Evolutionary conservation across 148 eudicot genomes (phyloP), one percentile per base, ranked within the genome.

Genomic region (Gaultheria prostrata): DNA sequence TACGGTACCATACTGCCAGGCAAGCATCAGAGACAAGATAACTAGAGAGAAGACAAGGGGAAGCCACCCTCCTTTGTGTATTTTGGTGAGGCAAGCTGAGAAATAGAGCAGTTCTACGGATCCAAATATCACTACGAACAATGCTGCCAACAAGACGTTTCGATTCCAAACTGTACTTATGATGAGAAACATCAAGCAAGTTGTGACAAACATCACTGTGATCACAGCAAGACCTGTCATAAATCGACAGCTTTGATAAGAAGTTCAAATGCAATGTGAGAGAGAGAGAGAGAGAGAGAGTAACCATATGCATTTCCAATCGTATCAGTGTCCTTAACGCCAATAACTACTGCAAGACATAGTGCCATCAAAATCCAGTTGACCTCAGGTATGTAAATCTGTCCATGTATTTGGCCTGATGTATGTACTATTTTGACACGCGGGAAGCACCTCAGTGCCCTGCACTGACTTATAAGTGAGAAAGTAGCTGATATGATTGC

Each of bases 241-340:
- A 74, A 8, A 73, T 20, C n/a, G 39, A 39, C 10, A 9, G 71
- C 8, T 73, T 73, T 18, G 28, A 73, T 73, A 39, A 73, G 26
- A 73, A 73, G 28, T 13, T 73, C 49, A 18, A 71, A 14, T 35
- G 39, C 45, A 18, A 26, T 4, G 39, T 32, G 73, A 30, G 70
- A 28, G 48, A 48, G 61, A 53, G 45, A 21, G 35, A 18, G 67
- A 57, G 50, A 20, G 30, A 65, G 43, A 35, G 49, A 8, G 24
- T 59, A 72, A 89, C 92, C 92, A 54, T 90, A 90, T 45, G 92
- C 92, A 86, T 90, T 83, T 88, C 87, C 92, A 63, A 90, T 90
- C 69, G 67, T 80, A 73, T 90, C 84, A 5, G 92, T 90, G 86
- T 90, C 92, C 80, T 87, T 83, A 67, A 88, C 83, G 7, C 92